Evolutionary conservation across 225 moss, liverwort and hornwort species (phyloP), one percentile per base, ranked within the genome.

Genomic region (Polytrichum commune): DNA sequence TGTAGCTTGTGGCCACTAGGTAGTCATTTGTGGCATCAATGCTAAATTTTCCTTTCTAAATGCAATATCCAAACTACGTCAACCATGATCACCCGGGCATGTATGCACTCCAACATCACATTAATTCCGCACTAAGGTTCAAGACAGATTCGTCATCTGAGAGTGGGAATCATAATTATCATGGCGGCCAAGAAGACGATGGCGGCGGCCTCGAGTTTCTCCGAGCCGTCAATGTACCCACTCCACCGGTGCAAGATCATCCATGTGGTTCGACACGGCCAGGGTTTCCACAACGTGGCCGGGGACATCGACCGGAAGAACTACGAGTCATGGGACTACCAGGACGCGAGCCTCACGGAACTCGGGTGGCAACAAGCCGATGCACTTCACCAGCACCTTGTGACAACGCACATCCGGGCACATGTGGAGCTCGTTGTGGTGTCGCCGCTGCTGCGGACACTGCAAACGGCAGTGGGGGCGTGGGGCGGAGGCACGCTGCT

Each of bases 381-480:
- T 28, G 69, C 81, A 3, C 77, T 91, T 20, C 83, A 78, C 53
- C 74, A 84, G 54, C 74, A 85, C 29, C 29, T 85, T 16, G 70
- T 75, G 75, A 66, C 74, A 22, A 82, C 54, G 7, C 79, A 83
- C 29, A 72, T 88, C 38, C 67, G 56, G 28, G 73, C 75, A 6
- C 53, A 81, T 23, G 75, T 88, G 16, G 81, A 90, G 74, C 72
- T 91, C 65, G 80, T 88, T 19, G 85, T 88, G 20, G 77, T 75
- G 38, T 90, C 83, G 2, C 95, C 95, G 0, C 68, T 95, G 57
- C 23, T 90, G 24, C 90, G 94, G 80, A 93, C 95, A 8, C 67
- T 95, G 88, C 95, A 95, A 73, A 93, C 93, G 6, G 93, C 93
- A 7, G 70, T 84, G 0, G 95, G 91, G 29, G 72, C 72, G n/a